Percentiles rank a stretch among this genome's conserved stretches.
Conservation (phyloP, 108 stramenopile genomes). For the Asterionellopsis glacialis region DNA sequence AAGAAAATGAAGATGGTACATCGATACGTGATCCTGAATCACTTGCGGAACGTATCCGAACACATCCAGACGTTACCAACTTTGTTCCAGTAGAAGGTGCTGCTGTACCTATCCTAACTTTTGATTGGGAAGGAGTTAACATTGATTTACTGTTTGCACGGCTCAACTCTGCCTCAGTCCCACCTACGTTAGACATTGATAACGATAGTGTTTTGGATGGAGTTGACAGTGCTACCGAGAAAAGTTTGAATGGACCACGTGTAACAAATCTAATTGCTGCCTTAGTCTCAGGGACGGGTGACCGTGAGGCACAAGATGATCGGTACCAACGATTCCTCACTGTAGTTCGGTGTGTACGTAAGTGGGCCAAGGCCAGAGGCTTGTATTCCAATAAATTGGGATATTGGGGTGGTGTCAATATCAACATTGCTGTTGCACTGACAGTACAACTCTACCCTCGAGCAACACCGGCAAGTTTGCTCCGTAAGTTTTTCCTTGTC, state of each 20-base stretch:
- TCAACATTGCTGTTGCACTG: conserved; percentile 93
- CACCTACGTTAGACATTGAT: conserved; percentile 87
- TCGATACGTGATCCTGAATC: conserved; percentile 41
- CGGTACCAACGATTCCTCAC: conserved; percentile 81
- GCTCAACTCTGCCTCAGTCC: conserved; percentile 77
- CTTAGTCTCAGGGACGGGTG: conserved; percentile 67
- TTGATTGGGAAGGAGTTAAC: conserved; percentile 95
- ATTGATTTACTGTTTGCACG: conserved; percentile 96
- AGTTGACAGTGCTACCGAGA: conserved; percentile 90
- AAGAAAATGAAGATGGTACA: conserved; percentile 24
- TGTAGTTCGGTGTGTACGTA: conserved; percentile 86
- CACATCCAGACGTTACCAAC: conserved; percentile 85
- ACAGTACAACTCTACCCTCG: conserved; percentile 93
- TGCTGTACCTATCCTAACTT: conserved; percentile 96
- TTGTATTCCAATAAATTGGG: conserved; percentile 98
- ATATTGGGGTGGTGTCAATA: conserved; percentile 97
- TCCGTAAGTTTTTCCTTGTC: conserved; percentile 89
- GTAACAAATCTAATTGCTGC: conserved; percentile 93
- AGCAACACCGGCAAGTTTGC: conserved; percentile 73
- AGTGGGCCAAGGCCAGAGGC: conserved; percentile 96
- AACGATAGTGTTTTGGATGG: conserved; percentile 91
- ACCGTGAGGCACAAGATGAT: conserved; percentile 17
- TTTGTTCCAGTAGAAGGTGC: conserved; percentile 90
- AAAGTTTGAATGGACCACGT: conserved; percentile 93
- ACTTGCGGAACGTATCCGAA: conserved; percentile 79